Percentiles rank a stretch among this genome's conserved stretches.
phyloP scores from a whole-genome alignment of 352 stramenopile genomes.

The Thalassiosira hispida region DNA sequence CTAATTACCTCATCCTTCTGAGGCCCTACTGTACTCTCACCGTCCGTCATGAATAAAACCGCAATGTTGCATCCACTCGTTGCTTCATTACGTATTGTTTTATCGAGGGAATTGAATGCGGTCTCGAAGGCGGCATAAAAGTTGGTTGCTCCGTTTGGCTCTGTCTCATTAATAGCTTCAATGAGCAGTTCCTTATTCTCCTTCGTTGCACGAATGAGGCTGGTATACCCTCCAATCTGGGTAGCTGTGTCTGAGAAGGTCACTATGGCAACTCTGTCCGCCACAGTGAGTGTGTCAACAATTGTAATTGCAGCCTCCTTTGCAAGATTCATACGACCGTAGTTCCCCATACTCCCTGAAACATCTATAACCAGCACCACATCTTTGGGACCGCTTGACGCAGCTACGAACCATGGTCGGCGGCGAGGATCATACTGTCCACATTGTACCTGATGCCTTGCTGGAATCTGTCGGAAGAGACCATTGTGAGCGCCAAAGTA shows the following conservation, averaged over 20 bases:
- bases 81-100: conserved; percentile 41
- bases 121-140: conserved; percentile 52
- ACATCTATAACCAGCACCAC: conserved; percentile 71
- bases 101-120: conserved; percentile 56
- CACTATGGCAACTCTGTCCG: conserved; percentile 61
- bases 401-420: conserved; percentile 73
- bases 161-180: conserved; percentile 31
- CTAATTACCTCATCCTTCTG: conserved; percentile 40
- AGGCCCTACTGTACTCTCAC: conserved; percentile 19
- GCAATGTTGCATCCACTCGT: conserved; percentile 57
- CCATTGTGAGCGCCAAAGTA: conserved; percentile 70
- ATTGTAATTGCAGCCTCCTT: conserved; percentile 55
- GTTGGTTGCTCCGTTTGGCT: conserved; percentile 47
- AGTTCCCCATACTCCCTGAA: conserved; percentile 50
- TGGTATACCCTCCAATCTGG: conserved; percentile 12
- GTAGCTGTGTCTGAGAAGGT: conserved; percentile 42
- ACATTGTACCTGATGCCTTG: conserved; percentile 44
- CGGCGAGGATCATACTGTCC: conserved; percentile 59
- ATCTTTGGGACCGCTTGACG: conserved; percentile 74
- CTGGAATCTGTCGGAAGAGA: conserved; percentile 61
- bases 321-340: conserved; percentile 26
- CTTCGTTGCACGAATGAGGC: conserved; percentile 44
- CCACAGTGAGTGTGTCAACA: conserved; percentile 58
- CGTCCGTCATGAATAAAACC: conserved; percentile 71
- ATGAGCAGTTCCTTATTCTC: conserved; percentile 60